Evolutionary conservation across 345 rosid genomes (phyloP).

Genomic region (Citrus sp.): DNA sequence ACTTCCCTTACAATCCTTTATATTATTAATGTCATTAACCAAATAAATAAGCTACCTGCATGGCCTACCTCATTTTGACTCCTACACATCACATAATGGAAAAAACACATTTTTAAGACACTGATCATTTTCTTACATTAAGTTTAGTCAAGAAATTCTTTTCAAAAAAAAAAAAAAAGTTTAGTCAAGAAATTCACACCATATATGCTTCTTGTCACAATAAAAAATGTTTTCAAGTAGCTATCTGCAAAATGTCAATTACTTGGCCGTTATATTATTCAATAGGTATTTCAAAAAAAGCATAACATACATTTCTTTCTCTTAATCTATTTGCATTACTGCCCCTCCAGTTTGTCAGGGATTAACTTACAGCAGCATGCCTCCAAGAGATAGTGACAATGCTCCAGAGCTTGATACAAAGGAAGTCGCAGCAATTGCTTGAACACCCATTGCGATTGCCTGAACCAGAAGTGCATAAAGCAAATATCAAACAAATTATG

Average conservation of each 20-base stretch:
- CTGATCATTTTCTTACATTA: neutral
- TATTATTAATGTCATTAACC: neutral
- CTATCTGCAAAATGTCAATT: neutral
- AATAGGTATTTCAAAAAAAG: neutral
- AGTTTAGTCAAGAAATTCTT: neutral
- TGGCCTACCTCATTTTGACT: neutral
- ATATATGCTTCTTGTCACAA: neutral
- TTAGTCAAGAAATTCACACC: neutral
- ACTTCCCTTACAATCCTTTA: neutral
- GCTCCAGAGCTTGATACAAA: conserved; percentile 47
- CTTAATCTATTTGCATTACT: neutral
- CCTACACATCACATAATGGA: neutral
- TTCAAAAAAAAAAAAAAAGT: neutral
- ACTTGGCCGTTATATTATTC: neutral
- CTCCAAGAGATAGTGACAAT: conserved; percentile 75
- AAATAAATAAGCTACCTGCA: neutral
- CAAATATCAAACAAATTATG: neutral
- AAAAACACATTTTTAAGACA: neutral
- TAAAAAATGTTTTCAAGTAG: neutral
- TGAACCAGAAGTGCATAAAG: conserved; percentile 27
- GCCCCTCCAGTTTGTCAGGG: neutral
- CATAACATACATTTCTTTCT: neutral
- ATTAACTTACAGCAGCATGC: conserved; percentile 81
- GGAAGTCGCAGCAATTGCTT: conserved; percentile 71
- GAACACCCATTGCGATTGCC: conserved; percentile 69